Evolutionary conservation across 371 early-diverging fungal species (phyloP).

Genomic region (Gilbertella persicaria): DNA sequence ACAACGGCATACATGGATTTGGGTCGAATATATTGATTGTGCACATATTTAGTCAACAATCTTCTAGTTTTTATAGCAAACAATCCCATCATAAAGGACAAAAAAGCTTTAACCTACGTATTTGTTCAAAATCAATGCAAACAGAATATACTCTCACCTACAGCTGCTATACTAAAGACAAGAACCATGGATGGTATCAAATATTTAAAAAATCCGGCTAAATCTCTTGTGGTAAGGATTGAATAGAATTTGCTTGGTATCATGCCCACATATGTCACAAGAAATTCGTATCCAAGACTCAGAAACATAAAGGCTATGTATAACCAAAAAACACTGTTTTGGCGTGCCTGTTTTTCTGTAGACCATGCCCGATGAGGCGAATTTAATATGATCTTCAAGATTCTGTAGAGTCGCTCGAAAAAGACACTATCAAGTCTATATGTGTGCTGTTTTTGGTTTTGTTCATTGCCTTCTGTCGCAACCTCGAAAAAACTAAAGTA

Average conservation of each 20-base stretch:
- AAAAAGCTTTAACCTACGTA: conserved; percentile 54
- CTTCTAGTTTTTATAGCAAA: conserved; percentile 61
- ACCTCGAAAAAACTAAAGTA: no score
- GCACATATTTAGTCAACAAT: conserved; percentile 60
- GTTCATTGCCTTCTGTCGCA: no score
- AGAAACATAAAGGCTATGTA: conserved; percentile 49
- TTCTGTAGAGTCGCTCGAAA: conserved; percentile 42
- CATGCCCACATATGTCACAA: conserved; percentile 74
- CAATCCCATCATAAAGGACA: conserved; percentile 58
- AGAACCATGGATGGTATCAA: conserved; percentile 53
- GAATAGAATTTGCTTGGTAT: conserved; percentile 74
- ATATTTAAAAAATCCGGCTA: conserved; percentile 54
- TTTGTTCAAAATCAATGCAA: not conserved
- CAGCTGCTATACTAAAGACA: conserved; percentile 60
- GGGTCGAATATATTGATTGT: conserved; percentile 62
- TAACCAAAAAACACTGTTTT: conserved; percentile 43
- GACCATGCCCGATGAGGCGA: conserved; percentile 22
- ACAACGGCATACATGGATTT: conserved; percentile 63
- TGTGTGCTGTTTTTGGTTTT: not conserved
- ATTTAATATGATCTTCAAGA: conserved; percentile 45
- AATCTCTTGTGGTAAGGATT: conserved; percentile 65
- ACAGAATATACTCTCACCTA: conserved; percentile 21
- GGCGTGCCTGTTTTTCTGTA: conserved; percentile 27
- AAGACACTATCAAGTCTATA: conserved; percentile 57
- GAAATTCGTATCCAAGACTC: conserved; percentile 53